Evolutionary conservation across 2,329 filamentous ascomycete genomes (phyloP).

Genomic region (Colletotrichum sp.): DNA sequence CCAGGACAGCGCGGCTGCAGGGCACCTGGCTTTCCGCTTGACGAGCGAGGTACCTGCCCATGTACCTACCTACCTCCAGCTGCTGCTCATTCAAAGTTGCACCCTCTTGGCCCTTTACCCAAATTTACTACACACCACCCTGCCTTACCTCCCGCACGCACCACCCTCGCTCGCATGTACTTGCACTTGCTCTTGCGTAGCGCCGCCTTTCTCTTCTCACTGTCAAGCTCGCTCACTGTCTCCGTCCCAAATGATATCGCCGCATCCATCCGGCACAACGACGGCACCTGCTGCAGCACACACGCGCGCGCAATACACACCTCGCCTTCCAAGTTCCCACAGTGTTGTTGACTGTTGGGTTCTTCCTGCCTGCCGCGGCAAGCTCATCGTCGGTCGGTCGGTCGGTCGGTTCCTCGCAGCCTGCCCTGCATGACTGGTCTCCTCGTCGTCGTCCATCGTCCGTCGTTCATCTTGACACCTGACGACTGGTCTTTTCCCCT

Average conservation of each 20-base stretch:
- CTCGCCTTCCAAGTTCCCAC: neutral
- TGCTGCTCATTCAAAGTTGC: neutral
- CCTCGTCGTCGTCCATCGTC: neutral
- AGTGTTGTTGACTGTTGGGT: neutral
- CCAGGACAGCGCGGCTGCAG: neutral
- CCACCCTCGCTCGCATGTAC: neutral
- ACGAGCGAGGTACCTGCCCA: neutral
- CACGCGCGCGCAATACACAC: neutral
- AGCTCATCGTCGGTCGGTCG: neutral
- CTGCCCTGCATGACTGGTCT: conserved; percentile 7
- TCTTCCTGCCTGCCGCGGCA: conserved; percentile 11
- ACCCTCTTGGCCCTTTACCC: neutral
- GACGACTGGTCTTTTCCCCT: conserved; percentile 6
- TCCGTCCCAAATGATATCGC: conserved; percentile 3
- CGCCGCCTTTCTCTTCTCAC: conserved; percentile 1
- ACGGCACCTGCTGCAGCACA: neutral
- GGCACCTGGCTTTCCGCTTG: neutral
- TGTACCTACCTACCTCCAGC: neutral
- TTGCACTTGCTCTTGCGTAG: neutral
- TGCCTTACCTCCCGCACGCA: neutral
- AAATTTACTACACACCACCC: neutral
- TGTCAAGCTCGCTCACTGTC: neutral
- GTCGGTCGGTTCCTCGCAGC: neutral
- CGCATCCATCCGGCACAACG: conserved; percentile 11
- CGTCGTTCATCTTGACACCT: conserved; percentile 1